These are phyloP conservation scores for Adansonia digitata DNA, from an alignment of 345 rosid genomes.

Conservation along the genomic window DNA sequence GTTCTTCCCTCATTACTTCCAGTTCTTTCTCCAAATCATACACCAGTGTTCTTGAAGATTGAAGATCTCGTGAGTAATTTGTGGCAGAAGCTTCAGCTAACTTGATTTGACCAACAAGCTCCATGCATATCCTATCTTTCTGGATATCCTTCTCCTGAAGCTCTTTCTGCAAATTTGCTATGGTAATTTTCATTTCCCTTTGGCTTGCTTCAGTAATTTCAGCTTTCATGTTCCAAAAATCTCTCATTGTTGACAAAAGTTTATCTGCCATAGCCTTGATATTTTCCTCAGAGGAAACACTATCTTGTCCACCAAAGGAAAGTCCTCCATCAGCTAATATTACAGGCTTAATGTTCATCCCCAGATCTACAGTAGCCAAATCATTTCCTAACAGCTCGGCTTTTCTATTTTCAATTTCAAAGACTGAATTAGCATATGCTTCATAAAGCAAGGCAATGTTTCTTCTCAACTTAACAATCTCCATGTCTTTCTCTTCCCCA, in stretches of 20 bases:
- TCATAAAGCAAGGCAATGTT: constrained; percentile 58
- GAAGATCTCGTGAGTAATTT: constrained; percentile 55
- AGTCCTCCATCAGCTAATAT: constrained; percentile 17
- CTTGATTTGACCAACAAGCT: constrained; percentile 84
- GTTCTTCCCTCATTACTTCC: constrained; percentile 42
- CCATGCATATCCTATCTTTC: constrained; percentile 72
- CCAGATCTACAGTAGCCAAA: constrained; percentile 18
- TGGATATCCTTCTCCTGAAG: constrained; percentile 90
- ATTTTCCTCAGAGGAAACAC: constrained; percentile 48
- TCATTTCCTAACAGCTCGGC: constrained; percentile 38
- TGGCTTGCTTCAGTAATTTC: constrained; percentile 43
- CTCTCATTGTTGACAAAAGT: constrained; percentile 46
- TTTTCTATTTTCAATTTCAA: constrained; percentile 62
- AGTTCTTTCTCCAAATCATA: constrained; percentile 56
- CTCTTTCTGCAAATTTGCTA: constrained; percentile 73
- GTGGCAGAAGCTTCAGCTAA: constrained; percentile 75
- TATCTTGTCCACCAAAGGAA: constrained; percentile 21
- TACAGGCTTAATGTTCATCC: constrained; percentile 29
- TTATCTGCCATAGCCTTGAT: constrained; percentile 48
- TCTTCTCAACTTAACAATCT: constrained; percentile 41
- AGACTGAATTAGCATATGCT: constrained; percentile 50
- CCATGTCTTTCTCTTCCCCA: constrained; percentile 48
- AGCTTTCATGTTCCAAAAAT: constrained; percentile 39
- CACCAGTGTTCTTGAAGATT: constrained; percentile 46
- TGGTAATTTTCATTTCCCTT: constrained; percentile 62